phyloP scores from a whole-genome alignment of 2,329 filamentous ascomycete genomes.

The Monosporascus sp. region DNA sequence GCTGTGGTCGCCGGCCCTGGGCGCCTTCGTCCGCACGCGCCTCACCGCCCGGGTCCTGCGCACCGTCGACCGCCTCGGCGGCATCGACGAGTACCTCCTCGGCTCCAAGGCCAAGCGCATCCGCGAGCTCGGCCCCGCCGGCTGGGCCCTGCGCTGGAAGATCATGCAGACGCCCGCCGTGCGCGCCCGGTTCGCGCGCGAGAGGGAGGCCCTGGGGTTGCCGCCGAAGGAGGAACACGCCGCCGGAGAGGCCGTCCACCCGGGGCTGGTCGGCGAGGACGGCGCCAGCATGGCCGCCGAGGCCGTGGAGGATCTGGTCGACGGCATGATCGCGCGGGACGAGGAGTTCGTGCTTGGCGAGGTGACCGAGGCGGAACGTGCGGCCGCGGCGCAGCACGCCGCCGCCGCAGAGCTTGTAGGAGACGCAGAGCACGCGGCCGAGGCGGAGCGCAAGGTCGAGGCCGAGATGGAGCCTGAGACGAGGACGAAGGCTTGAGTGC shows the following conservation, averaged over 20 bases:
- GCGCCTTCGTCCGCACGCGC: conserved; percentile 59
- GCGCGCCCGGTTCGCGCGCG: conserved; percentile 57
- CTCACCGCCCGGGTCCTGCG: conserved; percentile 65
- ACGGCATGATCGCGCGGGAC: conserved; percentile 36
- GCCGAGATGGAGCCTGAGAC: background rate
- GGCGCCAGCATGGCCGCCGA: conserved; percentile 22
- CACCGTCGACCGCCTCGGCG: conserved; percentile 78
- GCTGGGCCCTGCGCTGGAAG: conserved; percentile 86
- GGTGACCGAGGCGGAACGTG: conserved; percentile 25
- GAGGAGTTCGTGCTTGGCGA: conserved; percentile 44
- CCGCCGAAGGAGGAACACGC: conserved; percentile 38
- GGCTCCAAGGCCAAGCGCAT: conserved; percentile 73
- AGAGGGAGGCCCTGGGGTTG: conserved; percentile 64
- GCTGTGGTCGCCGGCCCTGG: conserved; percentile 60
- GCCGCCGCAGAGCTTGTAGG: conserved; percentile 20
- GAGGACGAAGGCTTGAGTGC: conserved; percentile 11
- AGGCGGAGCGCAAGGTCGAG: conserved; percentile 13
- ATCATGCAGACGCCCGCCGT: conserved; percentile 73
- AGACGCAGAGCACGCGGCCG: conserved; percentile 7
- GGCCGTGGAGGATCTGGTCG: conserved; percentile 31
- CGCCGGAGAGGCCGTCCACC: conserved; percentile 10
- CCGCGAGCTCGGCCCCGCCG: conserved; percentile 80
- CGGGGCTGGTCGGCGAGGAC: conserved; percentile 28
- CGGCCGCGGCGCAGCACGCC: conserved; percentile 11
- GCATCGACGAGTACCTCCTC: conserved; percentile 86